Evolutionary conservation across 164 flowering plant species (phyloP).

Genomic region (Echeveria elegans): DNA sequence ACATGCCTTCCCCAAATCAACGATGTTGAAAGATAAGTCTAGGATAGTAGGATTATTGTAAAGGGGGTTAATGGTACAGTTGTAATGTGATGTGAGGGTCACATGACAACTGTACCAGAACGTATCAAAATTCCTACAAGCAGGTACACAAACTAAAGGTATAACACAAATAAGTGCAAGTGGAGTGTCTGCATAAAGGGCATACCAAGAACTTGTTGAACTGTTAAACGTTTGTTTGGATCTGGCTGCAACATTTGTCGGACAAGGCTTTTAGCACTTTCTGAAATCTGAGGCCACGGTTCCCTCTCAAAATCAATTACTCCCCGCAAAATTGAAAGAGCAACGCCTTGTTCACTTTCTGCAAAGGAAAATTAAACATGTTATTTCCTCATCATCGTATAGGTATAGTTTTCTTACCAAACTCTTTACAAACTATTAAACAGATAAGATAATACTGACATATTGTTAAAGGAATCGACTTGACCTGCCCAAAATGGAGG

Average conservation of each 20-base stretch:
- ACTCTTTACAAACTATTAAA: not conserved
- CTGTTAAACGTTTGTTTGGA: conserved; percentile 74
- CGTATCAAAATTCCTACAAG: not conserved
- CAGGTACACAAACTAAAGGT: not conserved
- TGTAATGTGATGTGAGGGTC: not conserved
- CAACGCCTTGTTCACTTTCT: conserved; percentile 97
- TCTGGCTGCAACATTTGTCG: conserved; percentile 86
- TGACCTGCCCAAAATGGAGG: conserved; percentile 94
- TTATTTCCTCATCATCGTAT: not conserved
- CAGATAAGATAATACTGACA: not conserved
- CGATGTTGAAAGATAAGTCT: not conserved
- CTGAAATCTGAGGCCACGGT: conserved; percentile 96
- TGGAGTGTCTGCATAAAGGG: conserved; percentile 1
- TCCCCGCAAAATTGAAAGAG: conserved; percentile 80
- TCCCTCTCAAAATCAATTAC: conserved; percentile 89
- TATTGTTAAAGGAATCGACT: not conserved
- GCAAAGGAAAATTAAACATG: conserved; percentile 10
- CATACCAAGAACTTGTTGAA: conserved; percentile 95
- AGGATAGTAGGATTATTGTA: not conserved
- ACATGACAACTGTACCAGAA: not conserved
- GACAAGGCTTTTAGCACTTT: conserved; percentile 83
- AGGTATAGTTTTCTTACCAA: not conserved
- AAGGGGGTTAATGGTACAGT: no score
- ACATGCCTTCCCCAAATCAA: not conserved
- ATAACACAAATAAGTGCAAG: not conserved